These are phyloP conservation scores for Diplodia scrobiculata DNA, from an alignment of 2,329 filamentous ascomycete genomes.

Conservation along the genomic window DNA sequence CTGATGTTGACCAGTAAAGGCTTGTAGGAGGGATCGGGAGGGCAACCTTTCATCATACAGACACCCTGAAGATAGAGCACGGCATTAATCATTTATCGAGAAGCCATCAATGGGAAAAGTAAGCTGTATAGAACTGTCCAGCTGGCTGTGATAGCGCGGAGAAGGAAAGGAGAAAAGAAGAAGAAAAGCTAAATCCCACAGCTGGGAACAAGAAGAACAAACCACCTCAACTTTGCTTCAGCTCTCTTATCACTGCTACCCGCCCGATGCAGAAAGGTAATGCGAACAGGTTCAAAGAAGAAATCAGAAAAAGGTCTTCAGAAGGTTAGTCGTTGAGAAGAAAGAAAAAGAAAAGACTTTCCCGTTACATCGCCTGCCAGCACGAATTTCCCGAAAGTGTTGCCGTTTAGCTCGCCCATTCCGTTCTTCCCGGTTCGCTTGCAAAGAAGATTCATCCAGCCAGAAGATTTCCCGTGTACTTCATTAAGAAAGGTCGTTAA, in stretches of 20 bases:
- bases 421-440: neutral
- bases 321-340: neutral
- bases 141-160: neutral
- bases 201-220: neutral
- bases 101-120: neutral
- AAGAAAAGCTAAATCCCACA: neutral
- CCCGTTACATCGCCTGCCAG: slow-evolving; percentile 2
- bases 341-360: neutral
- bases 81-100: neutral
- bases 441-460: neutral
- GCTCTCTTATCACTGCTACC: slow-evolving; percentile 1
- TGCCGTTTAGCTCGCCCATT: neutral
- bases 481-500: slow-evolving; percentile 15
- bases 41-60: neutral
- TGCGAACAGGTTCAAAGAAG: neutral
- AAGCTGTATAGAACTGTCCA: slow-evolving; percentile 4
- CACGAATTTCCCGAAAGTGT: slow-evolving; percentile 5
- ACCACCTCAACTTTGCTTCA: slow-evolving; percentile 17
- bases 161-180: neutral
- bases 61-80: neutral
- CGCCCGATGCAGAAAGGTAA: slow-evolving; percentile 8
- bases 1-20: neutral
- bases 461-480: neutral
- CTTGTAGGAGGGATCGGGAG: neutral
- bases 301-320: slow-evolving; percentile 2